Base-by-base conservation (phyloP, 306 rosid species). In the Glycine tomentella region DNA sequence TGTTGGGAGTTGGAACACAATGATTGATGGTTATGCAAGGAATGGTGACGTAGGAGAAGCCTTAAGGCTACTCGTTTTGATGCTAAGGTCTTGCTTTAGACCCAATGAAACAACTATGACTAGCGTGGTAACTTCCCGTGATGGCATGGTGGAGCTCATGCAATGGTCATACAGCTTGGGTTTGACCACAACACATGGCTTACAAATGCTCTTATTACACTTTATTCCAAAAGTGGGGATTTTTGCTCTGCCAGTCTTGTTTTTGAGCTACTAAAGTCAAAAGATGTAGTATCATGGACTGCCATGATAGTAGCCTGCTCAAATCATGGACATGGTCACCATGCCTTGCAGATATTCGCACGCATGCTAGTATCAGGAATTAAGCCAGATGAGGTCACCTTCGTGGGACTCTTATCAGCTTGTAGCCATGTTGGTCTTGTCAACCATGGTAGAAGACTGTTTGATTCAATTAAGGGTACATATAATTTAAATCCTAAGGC, bases 391-490 rank as follows among this genome's bases (percentile, higher is more conserved):
- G 84, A 57, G 64, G 73, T 82, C 66, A 84, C 87, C 61, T 86
- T 89, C 69, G 81, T 86, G 56, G 87, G 88, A 62, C 88, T 86
- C 80, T 77, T 86, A 42, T 79, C 86, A 13, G 90, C 90, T 36
- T 86, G 90, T 80, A 86, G 87, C 61, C 88, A 86, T 86, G 76
- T 77, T 72, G 88, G 88, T 56, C 90, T 84, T 67, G 90, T 86
- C 68, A 57, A 76, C 49, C 85, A 82, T 77, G 90, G 91, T 61
- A 81, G 76, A 80, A 84, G 75, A 81, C 49, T 88, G 17, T 88
- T 88, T 63, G 69, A 79, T 15, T 86, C 88, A 61, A 88, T 88
- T 10, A 76, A 45, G 63, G 55, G 49, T 55, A 50, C 51, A 63
- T 88, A 79, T 63, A 73, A 73, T 49, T 72, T 88, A 74, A 79